A percentile compares a stretch with the other conserved stretches of the same genome.
Conservation (phyloP, 202 grass and related monocot species). For the Sporobolus alterniflorus region DNA sequence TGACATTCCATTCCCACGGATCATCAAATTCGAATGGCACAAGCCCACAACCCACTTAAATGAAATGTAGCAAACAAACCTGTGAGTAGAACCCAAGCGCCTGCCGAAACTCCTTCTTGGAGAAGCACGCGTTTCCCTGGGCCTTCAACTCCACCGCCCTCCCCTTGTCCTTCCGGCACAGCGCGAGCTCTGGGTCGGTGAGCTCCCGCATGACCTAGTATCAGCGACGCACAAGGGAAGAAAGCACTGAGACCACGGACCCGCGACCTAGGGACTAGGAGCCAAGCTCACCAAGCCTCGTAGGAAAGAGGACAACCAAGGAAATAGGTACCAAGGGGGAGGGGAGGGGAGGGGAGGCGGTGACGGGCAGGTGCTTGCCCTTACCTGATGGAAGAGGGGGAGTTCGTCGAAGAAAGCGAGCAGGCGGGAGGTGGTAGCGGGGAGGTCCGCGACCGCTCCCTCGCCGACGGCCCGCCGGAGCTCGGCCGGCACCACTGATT, state of each 20-base stretch:
- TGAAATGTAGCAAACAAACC: slow-evolving; percentile 34
- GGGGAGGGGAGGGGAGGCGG: no score
- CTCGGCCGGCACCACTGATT: slow-evolving; percentile 68
- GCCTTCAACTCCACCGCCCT: slow-evolving; percentile 67
- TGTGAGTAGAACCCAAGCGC: slow-evolving; percentile 86
- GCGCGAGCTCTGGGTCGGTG: slow-evolving; percentile 63
- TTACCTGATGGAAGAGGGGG: slow-evolving; percentile 84
- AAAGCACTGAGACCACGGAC: neutral
- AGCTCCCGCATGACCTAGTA: slow-evolving; percentile 67
- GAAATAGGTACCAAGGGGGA: neutral
- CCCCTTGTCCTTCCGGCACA: slow-evolving; percentile 74
- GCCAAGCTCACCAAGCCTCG: neutral
- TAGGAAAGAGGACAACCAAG: neutral
- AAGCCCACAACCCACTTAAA: neutral
- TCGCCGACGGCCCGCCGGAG: slow-evolving; percentile 69
- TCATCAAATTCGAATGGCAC: neutral
- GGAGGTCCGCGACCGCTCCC: slow-evolving; percentile 53
- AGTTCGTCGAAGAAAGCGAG: slow-evolving; percentile 57
- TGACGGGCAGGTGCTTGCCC: neutral
- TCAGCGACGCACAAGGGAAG: neutral
- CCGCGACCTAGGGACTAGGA: slow-evolving; percentile 19
- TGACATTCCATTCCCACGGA: neutral
- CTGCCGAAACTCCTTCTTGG: slow-evolving; percentile 55
- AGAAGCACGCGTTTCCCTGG: slow-evolving; percentile 75
- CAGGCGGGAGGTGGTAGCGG: slow-evolving; percentile 47